These are phyloP conservation scores for Suillus plorans DNA, from an alignment of 768 basidiomycete genomes.

Conservation along the genomic window DNA sequence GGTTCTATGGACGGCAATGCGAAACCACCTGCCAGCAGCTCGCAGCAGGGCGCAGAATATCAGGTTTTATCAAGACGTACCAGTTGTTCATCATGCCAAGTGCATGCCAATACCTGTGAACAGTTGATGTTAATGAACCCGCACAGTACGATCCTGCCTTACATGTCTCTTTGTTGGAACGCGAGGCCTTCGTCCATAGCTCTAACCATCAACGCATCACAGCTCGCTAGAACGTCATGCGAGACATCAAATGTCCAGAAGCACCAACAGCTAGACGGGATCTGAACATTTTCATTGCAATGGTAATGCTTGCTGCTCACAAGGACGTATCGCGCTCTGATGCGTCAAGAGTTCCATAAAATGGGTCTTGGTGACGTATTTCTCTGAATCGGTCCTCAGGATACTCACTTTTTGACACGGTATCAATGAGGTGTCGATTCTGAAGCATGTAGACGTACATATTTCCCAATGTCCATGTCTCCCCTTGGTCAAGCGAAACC, in stretches of 20 bases:
- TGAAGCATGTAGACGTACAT: constrained; percentile 25
- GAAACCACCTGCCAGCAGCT: constrained; percentile 48
- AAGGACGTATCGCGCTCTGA: constrained; percentile 50
- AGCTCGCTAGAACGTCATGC: constrained; percentile 31
- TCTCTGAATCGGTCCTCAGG: constrained; percentile 53
- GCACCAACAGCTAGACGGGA: constrained; percentile 47
- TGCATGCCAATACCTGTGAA: constrained; percentile 45
- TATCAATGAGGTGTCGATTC: not conserved
- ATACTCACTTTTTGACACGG: constrained; percentile 30
- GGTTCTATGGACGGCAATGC: constrained; percentile 45
- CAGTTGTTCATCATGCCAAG: constrained; percentile 62
- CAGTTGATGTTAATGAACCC: constrained; percentile 10
- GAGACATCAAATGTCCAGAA: constrained; percentile 50
- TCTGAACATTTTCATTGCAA: not conserved
- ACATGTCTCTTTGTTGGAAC: constrained; percentile 56
- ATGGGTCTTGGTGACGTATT: constrained; percentile 31
- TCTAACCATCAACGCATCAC: constrained; percentile 45
- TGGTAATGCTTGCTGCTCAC: constrained; percentile 19
- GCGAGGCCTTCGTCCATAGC: constrained; percentile 55
- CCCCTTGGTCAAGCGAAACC: constrained; percentile 53
- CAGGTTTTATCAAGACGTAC: constrained; percentile 13
- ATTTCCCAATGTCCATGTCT: constrained; percentile 45
- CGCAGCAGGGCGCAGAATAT: not conserved
- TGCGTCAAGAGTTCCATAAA: constrained; percentile 52
- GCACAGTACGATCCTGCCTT: constrained; percentile 5